Evolutionary conservation across 139 green algal genomes (phyloP), one percentile per base, ranked within the genome.

Genomic region (Chlorella sp.): DNA sequence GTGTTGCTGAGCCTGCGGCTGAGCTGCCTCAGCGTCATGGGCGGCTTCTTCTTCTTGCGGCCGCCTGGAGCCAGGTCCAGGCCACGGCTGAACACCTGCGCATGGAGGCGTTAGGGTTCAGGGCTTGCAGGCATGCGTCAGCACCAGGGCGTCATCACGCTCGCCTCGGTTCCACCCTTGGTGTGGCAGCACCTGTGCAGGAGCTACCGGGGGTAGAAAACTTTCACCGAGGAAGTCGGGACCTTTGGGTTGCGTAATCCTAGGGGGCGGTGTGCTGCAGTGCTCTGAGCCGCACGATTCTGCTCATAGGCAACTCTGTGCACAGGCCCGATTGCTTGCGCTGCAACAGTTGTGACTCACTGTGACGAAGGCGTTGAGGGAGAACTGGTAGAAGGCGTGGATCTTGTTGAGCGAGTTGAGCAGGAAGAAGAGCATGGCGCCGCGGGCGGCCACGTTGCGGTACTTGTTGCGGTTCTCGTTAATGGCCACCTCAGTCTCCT

Each of bases 361-460:
- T 0, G 74, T 83, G 2, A 96, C 88, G 72, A 94, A 94, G 26
- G 87, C 89, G 70, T 93, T 93, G 33, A 96, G 81, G 33, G 82
- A 88, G 80, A 78, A 85, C 69, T 85, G 88, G 84, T 96, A 96
- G 84, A 96, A 96, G 26, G 89, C 88, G 71, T 96, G 91, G 64
- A 96, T 90, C 85, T 93, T 93, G 87, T 92, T 93, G 31, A 96
- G 82, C 17, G 82, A 89, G 88, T 94, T 94, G 67, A 96, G 85
- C 49, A 96, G 78, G 89, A 94, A 94, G 85, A 94, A 94, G 55
- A 94, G 87, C 85, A 94, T 89, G 26, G 89, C 79, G 35, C 89
- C 89, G 29, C 89, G 82, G 1, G 84, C 79, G 1, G 89, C 89
- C 24, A 90, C 85, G 31, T 77, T 79, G 68, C 89, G 81, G 75